A percentile compares a stretch with the other conserved stretches of the same genome.
These are phyloP conservation scores for Eimeria brunetti DNA, from an alignment of 169 alveolate species.

Conservation along the genomic window DNA sequence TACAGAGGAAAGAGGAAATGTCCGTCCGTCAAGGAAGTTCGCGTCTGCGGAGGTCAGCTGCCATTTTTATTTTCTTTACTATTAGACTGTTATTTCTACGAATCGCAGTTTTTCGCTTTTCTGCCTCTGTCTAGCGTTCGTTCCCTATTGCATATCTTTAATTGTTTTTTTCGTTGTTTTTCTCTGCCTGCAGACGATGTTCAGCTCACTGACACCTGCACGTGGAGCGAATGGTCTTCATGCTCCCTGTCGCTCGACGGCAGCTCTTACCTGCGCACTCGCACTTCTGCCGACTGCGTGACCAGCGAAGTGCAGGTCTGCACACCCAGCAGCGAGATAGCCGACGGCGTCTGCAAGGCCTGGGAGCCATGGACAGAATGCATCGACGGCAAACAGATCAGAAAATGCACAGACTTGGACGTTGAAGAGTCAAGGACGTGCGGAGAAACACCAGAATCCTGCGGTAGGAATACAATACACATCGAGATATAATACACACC, in stretches of 20 bases:
- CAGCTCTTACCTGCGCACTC: background rate
- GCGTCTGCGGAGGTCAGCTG: conserved; percentile 41
- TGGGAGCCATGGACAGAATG: conserved; percentile 54
- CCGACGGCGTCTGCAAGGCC: conserved; percentile 39
- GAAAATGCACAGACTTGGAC: background rate
- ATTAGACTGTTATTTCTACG: too few species aligned
- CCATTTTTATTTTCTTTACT: too few species aligned
- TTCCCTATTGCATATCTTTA: too few species aligned
- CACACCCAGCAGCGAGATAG: background rate
- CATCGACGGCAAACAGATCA: conserved; percentile 9
- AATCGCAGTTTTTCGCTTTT: too few species aligned
- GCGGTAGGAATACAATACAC: too few species aligned
- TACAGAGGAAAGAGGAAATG: background rate
- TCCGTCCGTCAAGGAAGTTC: background rate
- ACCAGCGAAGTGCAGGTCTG: conserved; percentile 8
- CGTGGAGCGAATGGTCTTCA: background rate
- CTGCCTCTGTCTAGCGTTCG: too few species aligned
- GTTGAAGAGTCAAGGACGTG: conserved; percentile 24
- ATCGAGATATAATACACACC: too few species aligned
- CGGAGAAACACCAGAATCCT: background rate
- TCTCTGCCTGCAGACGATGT: background rate
- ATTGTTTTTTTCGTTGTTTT: background rate
- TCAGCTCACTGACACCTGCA: background rate
- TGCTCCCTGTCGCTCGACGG: background rate
- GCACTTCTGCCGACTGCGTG: conserved; percentile 6